Base-by-base conservation (phyloP, 768 basidiomycete genomes). In the Xanthoconium purpureum region DNA sequence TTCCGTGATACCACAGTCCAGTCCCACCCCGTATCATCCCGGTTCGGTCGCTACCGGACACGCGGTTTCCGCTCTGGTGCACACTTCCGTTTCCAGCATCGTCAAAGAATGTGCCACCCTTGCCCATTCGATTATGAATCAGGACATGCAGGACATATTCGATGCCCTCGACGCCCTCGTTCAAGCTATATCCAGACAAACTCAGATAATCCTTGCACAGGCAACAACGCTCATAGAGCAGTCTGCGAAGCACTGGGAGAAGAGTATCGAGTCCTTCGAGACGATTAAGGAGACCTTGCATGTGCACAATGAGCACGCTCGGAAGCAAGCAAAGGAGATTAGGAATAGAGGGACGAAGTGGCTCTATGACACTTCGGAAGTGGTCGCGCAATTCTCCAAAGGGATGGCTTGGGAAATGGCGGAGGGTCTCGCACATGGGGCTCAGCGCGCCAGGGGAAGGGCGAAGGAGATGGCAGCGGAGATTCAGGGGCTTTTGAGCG, bases 101-200 rank as follows among this genome's bases (percentile, higher is more conserved):
- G 64, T 84, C 42, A 83, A 82, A 38, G 73, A 75, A 38, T 79
- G 75, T 43, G 73, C 77, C 50, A 78, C 77, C 45, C 75, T 75
- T 13, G 66, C 79, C 24, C 64, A 77, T 2, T 72, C 78, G 8
- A 71, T 71, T n/a, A 69, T 84, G 20, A 75, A 75, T 10, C 75
- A 72, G 50, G 85, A 87, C 54, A 67, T 85, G 49, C 74, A 78
- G 20, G 85, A 86, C 59, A 73, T 87, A 18, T 66, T 81, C 35
- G 80, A 80, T 28, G 84, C 83, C 5, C 74, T 88, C 32, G 85
- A 88, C 59, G 81, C 78, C 1, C 75, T 88, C 36, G 71, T 79
- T 56, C 72, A 69, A 33, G 78, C 78, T 42, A 78, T 87, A 50
- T 76, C 75, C 12, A 74, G 72, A 49, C 83, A 85, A 56, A 70